phyloP scores from a whole-genome alignment of 2,329 filamentous ascomycete species.

The Aureobasidium musti region DNA sequence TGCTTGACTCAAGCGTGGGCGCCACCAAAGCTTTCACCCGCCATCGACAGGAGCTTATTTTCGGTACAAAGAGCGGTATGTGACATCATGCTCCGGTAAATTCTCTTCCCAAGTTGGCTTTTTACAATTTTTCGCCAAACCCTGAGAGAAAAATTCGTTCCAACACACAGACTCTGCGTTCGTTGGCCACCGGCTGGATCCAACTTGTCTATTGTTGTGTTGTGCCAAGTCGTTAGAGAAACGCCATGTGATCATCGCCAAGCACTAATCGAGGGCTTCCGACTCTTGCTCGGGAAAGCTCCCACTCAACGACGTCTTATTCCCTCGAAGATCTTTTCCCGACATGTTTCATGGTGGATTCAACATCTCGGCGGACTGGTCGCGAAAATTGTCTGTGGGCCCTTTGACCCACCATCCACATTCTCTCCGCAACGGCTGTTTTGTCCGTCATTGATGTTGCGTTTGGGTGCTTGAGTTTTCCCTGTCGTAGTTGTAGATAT shows the following conservation, averaged over 20 bases:
- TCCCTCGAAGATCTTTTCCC: slow-evolving; percentile 19
- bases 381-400: slow-evolving; percentile 20
- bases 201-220: slow-evolving; percentile 18
- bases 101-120: slow-evolving; percentile 16
- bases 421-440: slow-evolving; percentile 28
- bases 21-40: slow-evolving; percentile 26
- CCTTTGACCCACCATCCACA: slow-evolving; percentile 23
- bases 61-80: slow-evolving; percentile 16
- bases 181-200: not conserved
- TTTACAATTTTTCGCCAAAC: slow-evolving; percentile 5
- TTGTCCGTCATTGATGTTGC: slow-evolving; percentile 23
- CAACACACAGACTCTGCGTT: slow-evolving; percentile 5
- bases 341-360: slow-evolving; percentile 23
- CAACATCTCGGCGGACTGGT: slow-evolving; percentile 24
- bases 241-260: slow-evolving; percentile 24
- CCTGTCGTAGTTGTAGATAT: slow-evolving; percentile 14
- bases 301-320: slow-evolving; percentile 26
- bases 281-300: not conserved
- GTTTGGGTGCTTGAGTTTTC: slow-evolving; percentile 19
- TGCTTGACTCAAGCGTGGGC: slow-evolving; percentile 15
- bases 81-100: slow-evolving; percentile 26
- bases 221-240: slow-evolving; percentile 21
- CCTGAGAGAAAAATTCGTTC: slow-evolving; percentile 6
- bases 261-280: slow-evolving; percentile 8
- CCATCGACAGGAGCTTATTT: slow-evolving; percentile 26